Evolutionary conservation across 1,139 yeast species (phyloP).

Genomic region (Saccharomyces hybrid): DNA sequence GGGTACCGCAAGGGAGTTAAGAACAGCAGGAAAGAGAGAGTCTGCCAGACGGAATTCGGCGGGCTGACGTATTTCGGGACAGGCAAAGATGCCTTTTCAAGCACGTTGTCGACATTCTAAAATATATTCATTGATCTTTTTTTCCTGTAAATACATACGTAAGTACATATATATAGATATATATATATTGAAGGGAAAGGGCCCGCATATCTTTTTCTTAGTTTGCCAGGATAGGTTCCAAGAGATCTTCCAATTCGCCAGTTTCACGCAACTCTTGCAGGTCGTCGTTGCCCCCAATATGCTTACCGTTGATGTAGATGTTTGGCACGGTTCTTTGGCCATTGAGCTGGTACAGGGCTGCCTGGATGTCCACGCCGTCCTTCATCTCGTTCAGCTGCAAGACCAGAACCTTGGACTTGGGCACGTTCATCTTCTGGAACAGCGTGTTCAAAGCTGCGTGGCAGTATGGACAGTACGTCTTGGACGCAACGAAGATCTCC

Average conservation of each 20-base stretch:
- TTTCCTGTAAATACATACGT: not conserved
- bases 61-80: conserved; percentile 23
- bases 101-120: conserved; percentile 5
- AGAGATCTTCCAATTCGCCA: conserved; percentile 34
- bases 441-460: conserved; percentile 52
- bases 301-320: conserved; percentile 79
- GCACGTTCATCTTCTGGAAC: conserved; percentile 36
- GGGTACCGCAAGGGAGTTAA: conserved; percentile 2
- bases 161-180: not conserved
- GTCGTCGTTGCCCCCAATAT: conserved; percentile 90
- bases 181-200: not conserved
- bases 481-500: conserved; percentile 78
- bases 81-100: conserved; percentile 14
- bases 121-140: not conserved
- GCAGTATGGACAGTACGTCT: conserved; percentile 70
- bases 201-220: not conserved
- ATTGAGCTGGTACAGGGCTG: conserved; percentile 62
- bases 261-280: conserved; percentile 51
- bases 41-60: conserved; percentile 30
- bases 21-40: conserved; percentile 16
- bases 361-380: conserved; percentile 65
- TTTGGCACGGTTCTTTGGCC: conserved; percentile 94
- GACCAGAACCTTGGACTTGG: conserved; percentile 45
- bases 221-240: conserved; percentile 9
- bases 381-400: conserved; percentile 53